phyloP scores from a whole-genome alignment of 805 yeast genomes.

The Metschnikowia picachoensis region DNA sequence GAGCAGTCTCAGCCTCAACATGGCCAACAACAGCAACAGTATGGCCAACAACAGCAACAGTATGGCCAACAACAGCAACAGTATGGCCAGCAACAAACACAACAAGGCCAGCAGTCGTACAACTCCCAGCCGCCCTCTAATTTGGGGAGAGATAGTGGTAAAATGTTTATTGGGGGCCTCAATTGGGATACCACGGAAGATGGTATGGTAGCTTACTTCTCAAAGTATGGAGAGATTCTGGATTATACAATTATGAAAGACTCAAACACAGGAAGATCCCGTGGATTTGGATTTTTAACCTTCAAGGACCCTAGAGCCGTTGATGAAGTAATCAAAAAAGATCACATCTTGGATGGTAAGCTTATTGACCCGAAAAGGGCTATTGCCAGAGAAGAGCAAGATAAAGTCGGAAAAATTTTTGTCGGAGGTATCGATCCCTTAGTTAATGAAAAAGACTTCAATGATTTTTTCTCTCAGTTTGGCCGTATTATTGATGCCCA shows the following conservation, averaged over 20 bases:
- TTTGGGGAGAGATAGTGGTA: constrained; percentile 63
- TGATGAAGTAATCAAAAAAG: constrained; percentile 78
- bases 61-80: constrained; percentile 14
- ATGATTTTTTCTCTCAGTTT: constrained; percentile 77
- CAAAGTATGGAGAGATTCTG: constrained; percentile 81
- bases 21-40: constrained; percentile 3
- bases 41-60: constrained; percentile 10
- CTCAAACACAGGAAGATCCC: constrained; percentile 75
- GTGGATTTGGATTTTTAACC: constrained; percentile 94
- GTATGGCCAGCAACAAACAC: constrained; percentile 11
- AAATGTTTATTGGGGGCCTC: constrained; percentile 94
- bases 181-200: constrained; percentile 98
- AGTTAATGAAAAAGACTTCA: constrained; percentile 87
- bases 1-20: constrained; percentile 1
- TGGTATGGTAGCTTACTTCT: constrained; percentile 72
- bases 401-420: constrained; percentile 91
- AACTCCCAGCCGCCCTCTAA: constrained; percentile 21
- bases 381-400: constrained; percentile 95
- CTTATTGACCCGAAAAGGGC: constrained; percentile 97
- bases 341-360: constrained; percentile 90
- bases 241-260: constrained; percentile 95
- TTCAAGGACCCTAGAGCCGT: constrained; percentile 80
- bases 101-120: constrained; percentile 13
- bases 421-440: constrained; percentile 96
- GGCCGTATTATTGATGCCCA: constrained; percentile 95